These are phyloP conservation scores for Domatiomyces globalis DNA, from an alignment of 2,329 filamentous ascomycete genomes.

Conservation along the genomic window DNA sequence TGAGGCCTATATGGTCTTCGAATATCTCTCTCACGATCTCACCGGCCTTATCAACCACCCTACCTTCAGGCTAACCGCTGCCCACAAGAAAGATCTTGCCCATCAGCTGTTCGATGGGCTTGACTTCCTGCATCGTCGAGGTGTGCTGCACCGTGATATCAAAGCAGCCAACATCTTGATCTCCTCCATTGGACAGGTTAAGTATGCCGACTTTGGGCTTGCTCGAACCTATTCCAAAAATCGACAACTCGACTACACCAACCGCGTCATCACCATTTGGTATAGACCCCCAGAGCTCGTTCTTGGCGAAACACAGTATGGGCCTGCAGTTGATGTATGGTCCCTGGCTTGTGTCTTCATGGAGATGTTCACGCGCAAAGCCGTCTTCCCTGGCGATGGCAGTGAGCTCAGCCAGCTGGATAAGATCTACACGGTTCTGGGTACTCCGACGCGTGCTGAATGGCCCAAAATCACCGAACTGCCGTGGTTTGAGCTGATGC, in stretches of 20 bases:
- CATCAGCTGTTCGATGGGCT: slow-evolving; percentile 87
- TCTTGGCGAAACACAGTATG: slow-evolving; percentile 79
- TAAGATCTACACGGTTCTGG: slow-evolving; percentile 86
- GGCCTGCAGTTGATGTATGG: slow-evolving; percentile 86
- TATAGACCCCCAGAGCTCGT: slow-evolving; percentile 85
- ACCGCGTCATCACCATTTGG: slow-evolving; percentile 98
- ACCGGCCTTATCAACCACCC: slow-evolving; percentile 93
- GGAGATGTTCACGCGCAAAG: slow-evolving; percentile 85
- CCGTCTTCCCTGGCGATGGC: slow-evolving; percentile 90
- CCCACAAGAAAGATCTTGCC: slow-evolving; percentile 85
- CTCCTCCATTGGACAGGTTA: slow-evolving; percentile 74
- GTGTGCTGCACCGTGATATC: slow-evolving; percentile 94
- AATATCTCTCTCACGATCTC: slow-evolving; percentile 91
- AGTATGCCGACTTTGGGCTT: slow-evolving; percentile 89
- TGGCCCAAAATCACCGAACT: slow-evolving; percentile 90
- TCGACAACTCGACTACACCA: slow-evolving; percentile 87
- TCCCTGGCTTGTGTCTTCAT: slow-evolving; percentile 92
- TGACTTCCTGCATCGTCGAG: slow-evolving; percentile 80
- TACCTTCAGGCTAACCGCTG: slow-evolving; percentile 66
- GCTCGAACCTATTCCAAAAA: slow-evolving; percentile 93
- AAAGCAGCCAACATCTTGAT: slow-evolving; percentile 97
- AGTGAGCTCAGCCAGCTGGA: slow-evolving; percentile 93
- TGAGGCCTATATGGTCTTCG: slow-evolving; percentile 99
- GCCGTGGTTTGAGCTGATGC: slow-evolving; percentile 89
- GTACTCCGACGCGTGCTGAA: slow-evolving; percentile 67